Base-by-base conservation (phyloP, 768 basidiomycete species). In the Chalciporus piperatus region DNA sequence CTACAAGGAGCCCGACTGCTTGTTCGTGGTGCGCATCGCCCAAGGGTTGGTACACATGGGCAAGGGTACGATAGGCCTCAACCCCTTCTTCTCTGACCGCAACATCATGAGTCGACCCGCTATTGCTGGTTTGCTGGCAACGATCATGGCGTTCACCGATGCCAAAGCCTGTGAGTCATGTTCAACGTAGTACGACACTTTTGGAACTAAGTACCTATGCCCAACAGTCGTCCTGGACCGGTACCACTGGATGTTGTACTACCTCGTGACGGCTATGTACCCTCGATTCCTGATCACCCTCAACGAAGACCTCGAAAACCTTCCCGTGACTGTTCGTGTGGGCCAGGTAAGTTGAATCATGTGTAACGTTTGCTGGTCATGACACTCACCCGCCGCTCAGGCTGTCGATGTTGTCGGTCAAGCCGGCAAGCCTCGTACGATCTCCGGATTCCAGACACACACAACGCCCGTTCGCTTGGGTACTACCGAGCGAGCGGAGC, bases 11-110 rank as follows among this genome's bases (percentile, higher is more conserved):
- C 84, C 95, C 1, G 94, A 99, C 64, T 96, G 92, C 66, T 70
- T 98, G 61, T 98, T 99, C 70, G 89, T 92, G 78, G 95, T 98
- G 17, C 85, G 97, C 48, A 84, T 99, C 52, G 92, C 96, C 3
- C 89, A 98, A 71, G 97, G 97, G 17, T 72, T 98, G 60, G 89
- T 98, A n/a, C 93, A 98, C 69, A 95, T 98, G 95, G 97, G 97
- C 69, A 99, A 99, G 72, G 97, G 97, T 32, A 98, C 95, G 13
- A 91, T 99, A 65, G 90, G 91, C 11, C 75, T 99, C 60, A 98
- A 96, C 68, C 96, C 97, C 4, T 98, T 97, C 85, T 98, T 90
- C 80, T 81, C 81, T 30, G 96, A 98, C 70, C 83, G 96, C 35
- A 83, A 80, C 48, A 86, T 96, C 63, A 88, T 98, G 87, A 89